Evolutionary conservation across 306 rosid genomes (phyloP).

Genomic region (Vigna hirtella): DNA sequence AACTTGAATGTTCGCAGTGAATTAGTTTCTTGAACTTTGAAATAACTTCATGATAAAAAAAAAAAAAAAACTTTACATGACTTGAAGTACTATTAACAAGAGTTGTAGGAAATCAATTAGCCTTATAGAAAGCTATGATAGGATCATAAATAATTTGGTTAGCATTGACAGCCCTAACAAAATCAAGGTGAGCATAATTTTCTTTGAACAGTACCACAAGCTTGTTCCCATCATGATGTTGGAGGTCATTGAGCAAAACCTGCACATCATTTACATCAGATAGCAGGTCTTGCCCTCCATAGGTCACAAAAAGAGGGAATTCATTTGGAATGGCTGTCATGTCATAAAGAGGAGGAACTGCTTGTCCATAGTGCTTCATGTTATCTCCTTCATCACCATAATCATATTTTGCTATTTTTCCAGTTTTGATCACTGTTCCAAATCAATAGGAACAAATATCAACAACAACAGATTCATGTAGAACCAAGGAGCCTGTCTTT

Average conservation of each 20-base stretch:
- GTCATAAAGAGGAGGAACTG: conserved; percentile 66
- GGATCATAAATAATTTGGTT: conserved; percentile 64
- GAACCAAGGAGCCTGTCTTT: too few relatives aligned
- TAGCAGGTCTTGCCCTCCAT: conserved; percentile 64
- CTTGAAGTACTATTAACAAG: background rate
- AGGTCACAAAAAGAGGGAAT: conserved; percentile 60
- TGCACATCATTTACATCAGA: conserved; percentile 64
- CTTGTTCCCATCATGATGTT: conserved; percentile 57
- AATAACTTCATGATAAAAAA: background rate
- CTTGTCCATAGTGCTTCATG: conserved; percentile 61
- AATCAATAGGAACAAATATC: background rate
- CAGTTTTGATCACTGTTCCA: conserved; percentile 65
- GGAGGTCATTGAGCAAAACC: conserved; percentile 57
- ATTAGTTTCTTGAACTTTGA: too few relatives aligned
- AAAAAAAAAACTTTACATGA: background rate
- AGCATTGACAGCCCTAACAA: conserved; percentile 63
- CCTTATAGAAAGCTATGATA: conserved; percentile 55
- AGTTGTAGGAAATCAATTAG: conserved; percentile 34
- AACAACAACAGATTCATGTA: background rate
- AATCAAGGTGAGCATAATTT: conserved; percentile 76
- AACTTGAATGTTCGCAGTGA: too few relatives aligned
- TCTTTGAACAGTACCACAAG: conserved; percentile 51
- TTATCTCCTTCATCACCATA: conserved; percentile 54
- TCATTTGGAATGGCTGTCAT: conserved; percentile 61
- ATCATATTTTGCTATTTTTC: conserved; percentile 61